Evolutionary conservation across 768 basidiomycete species (phyloP), one percentile per base, ranked within the genome.

Genomic region (Chalciporus piperatus): DNA sequence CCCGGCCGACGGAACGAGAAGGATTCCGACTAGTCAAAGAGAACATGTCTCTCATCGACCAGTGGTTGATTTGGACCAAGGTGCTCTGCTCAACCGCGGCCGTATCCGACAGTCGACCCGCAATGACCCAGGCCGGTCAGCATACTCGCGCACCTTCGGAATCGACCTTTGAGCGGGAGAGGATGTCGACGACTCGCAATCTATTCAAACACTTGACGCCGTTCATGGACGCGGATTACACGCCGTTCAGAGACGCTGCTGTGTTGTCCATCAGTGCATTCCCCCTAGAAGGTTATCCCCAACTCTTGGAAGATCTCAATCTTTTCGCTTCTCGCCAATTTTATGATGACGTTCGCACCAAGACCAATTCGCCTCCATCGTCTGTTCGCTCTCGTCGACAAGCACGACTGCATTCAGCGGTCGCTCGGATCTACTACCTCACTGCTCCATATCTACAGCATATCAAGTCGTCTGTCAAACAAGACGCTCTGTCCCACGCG

Each of bases 241-340:
- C 81, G 2, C 74, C 81, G 10, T 94, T 95, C 67, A 83, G 92
- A 47, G 89, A 94, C 64, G 84, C 87, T 0, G 91, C 90, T 12
- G 91, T 95, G 10, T 73, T 90, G 33, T 91, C 92, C 51, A 88
- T 98, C 63, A 94, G 93, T 61, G 84, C 88, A 22, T 89, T 96
- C 58, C 89, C 90, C 6, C 76, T 83, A 11, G 78, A 73, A 57
- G 83, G 82, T 1, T 93, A 95, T 66, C 81, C 87, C 10, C 83
- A 89, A 28, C 75, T 97, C 19, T 72, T 95, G 16, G 92, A 95
- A 57, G 90, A 93, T 54, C 78, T 97, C 28, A 86, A 85, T 53
- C 77, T 84, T 6, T 81, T 96, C 44, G 82, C 89, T 2, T 83
- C 85, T 30, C 82, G 89, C 19, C 90, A 93, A 58, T 83, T 94